phyloP scores from a whole-genome alignment of 148 eudicot species.

The Amaranthus palmeri region DNA sequence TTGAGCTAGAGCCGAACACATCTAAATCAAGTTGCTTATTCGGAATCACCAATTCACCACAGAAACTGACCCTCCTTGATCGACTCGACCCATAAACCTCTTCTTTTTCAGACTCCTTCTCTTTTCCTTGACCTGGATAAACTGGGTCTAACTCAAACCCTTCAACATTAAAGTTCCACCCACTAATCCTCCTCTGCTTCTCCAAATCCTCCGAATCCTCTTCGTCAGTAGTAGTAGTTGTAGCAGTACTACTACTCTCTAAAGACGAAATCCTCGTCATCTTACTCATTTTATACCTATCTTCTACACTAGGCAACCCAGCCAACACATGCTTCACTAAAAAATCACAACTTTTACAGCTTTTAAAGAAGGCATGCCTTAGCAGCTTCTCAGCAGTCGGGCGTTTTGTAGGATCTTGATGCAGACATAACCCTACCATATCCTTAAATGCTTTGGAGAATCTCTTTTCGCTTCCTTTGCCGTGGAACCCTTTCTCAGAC shows the following conservation, averaged over 20 bases:
- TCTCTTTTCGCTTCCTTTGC: constrained; percentile 29
- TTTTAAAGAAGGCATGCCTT: constrained; percentile 66
- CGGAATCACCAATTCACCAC: constrained; percentile 29
- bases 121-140: constrained; percentile 25
- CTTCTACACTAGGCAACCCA: constrained; percentile 62
- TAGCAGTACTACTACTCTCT: constrained; percentile 19
- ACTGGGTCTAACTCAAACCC: constrained; percentile 66
- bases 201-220: constrained; percentile 25
- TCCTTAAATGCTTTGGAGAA: constrained; percentile 65
- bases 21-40: constrained; percentile 21
- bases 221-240: constrained; percentile 18
- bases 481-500: background rate
- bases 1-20: constrained; percentile 15
- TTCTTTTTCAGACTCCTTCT: background rate
- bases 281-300: constrained; percentile 42
- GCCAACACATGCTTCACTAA: constrained; percentile 52
- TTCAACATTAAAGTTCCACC: constrained; percentile 77
- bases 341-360: constrained; percentile 46
- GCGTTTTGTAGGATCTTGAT: constrained; percentile 71
- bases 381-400: constrained; percentile 70
- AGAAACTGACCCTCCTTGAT: constrained; percentile 23
- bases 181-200: constrained; percentile 75
- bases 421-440: constrained; percentile 63
- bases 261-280: constrained; percentile 27
- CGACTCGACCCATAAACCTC: background rate